Evolutionary conservation across 352 stramenopile genomes (phyloP).

Genomic region (Aphanomyces euteiches): DNA sequence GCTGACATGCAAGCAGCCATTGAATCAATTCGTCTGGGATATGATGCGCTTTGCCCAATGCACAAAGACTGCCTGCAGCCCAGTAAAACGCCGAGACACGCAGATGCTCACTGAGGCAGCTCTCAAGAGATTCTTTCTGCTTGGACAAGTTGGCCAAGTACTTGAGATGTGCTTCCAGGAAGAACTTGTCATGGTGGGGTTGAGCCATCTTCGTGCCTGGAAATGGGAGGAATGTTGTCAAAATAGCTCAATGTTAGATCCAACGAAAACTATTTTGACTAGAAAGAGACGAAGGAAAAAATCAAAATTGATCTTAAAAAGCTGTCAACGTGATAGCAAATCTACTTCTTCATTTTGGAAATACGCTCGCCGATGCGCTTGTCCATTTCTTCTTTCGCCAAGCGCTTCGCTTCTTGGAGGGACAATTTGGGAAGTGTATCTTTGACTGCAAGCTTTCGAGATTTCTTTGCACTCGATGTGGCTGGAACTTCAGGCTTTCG

Average conservation of each 20-base stretch:
- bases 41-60: constrained; percentile 87
- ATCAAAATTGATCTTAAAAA: constrained; percentile 6
- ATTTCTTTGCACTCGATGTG: not conserved
- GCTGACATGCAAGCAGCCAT: constrained; percentile 94
- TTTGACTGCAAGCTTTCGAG: constrained; percentile 23
- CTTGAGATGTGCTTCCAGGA: constrained; percentile 60
- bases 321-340: not conserved
- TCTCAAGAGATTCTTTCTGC: constrained; percentile 88
- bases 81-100: constrained; percentile 98
- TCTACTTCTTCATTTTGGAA: constrained; percentile 21
- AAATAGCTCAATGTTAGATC: not conserved
- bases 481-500: constrained; percentile 3
- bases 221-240: not conserved
- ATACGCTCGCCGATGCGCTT: constrained; percentile 18
- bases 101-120: constrained; percentile 95
- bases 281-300: not conserved
- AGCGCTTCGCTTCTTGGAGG: constrained; percentile 22
- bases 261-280: not conserved
- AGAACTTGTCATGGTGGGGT: constrained; percentile 18
- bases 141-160: constrained; percentile 78
- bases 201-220: not conserved
- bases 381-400: constrained; percentile 29
- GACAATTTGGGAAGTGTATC: constrained; percentile 19
- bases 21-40: constrained; percentile 83
- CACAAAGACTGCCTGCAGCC: constrained; percentile 92